Percentiles rank a stretch among this genome's conserved stretches.
These are phyloP conservation scores for Prunus yedoensis DNA, from an alignment of 331 rosid species.

Conservation along the genomic window DNA sequence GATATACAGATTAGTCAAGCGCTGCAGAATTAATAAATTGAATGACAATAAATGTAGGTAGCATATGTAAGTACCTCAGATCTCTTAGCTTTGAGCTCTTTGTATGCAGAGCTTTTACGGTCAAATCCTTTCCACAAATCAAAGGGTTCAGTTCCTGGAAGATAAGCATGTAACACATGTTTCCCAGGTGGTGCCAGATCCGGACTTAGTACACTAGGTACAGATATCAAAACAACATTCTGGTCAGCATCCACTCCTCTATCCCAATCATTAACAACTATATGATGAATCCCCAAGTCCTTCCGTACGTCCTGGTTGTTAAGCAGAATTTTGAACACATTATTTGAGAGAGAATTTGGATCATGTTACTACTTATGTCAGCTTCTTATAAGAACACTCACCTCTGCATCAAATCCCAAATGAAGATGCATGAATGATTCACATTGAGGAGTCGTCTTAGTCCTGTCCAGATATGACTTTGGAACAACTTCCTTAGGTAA, in stretches of 20 bases:
- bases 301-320: conserved; percentile 49
- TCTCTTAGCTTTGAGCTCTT: conserved; percentile 72
- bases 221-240: conserved; percentile 87
- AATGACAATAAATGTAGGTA: not conserved
- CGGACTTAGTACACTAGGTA: conserved; percentile 89
- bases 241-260: conserved; percentile 96
- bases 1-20: not conserved
- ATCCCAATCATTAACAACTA: conserved; percentile 90
- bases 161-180: conserved; percentile 85
- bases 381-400: conserved; percentile 22
- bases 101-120: conserved; percentile 75
- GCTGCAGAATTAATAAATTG: not conserved
- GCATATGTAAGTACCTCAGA: conserved; percentile 59
- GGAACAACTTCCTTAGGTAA: conserved; percentile 67
- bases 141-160: conserved; percentile 93
- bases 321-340: not conserved
- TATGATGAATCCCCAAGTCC: conserved; percentile 89
- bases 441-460: conserved; percentile 63
- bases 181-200: conserved; percentile 81
- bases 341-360: not conserved
- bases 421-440: conserved; percentile 99
- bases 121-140: conserved; percentile 88
- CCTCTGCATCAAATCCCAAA: conserved; percentile 87
- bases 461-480: conserved; percentile 55
- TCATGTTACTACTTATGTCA: not conserved